phyloP scores from a whole-genome alignment of 192 early-diverging fungal genomes.

The Glomus cerebriforme region DNA sequence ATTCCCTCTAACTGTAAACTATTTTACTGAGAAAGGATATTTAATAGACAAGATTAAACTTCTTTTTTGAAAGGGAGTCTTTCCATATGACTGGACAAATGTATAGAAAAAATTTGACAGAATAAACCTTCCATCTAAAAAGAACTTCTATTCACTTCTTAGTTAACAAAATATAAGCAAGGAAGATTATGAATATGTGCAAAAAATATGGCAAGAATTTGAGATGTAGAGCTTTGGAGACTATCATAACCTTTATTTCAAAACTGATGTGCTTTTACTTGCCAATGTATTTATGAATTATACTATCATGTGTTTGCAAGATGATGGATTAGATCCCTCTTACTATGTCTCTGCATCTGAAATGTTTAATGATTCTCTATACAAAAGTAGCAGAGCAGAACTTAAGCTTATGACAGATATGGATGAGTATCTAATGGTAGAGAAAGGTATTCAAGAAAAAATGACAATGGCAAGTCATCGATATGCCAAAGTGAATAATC shows the following conservation, averaged over 20 bases:
- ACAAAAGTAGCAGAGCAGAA: constrained; percentile 20
- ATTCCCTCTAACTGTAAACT: constrained; percentile 19
- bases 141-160: constrained; percentile 24
- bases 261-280: constrained; percentile 28
- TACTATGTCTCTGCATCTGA: constrained; percentile 23
- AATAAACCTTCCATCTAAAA: constrained; percentile 13
- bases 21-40: constrained; percentile 26
- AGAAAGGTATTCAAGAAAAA: neutral
- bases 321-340: constrained; percentile 20
- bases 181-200: too few species aligned
- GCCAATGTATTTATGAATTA: constrained; percentile 14
- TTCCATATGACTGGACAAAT: constrained; percentile 30
- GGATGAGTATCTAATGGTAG: constrained; percentile 18
- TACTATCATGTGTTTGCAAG: constrained; percentile 21
- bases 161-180: too few species aligned
- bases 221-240: too few species aligned
- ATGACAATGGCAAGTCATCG: constrained; percentile 26
- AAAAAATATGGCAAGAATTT: too few species aligned
- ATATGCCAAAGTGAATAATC: constrained; percentile 25
- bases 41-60: neutral
- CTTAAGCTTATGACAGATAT: constrained; percentile 19
- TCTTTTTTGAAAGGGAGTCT: constrained; percentile 25
- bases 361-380: constrained; percentile 26
- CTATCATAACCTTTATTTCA: too few species aligned
- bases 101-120: constrained; percentile 12